Evolutionary conservation across 2,329 filamentous ascomycete genomes (phyloP), one percentile per base, ranked within the genome.

Genomic region (Claviceps africana): DNA sequence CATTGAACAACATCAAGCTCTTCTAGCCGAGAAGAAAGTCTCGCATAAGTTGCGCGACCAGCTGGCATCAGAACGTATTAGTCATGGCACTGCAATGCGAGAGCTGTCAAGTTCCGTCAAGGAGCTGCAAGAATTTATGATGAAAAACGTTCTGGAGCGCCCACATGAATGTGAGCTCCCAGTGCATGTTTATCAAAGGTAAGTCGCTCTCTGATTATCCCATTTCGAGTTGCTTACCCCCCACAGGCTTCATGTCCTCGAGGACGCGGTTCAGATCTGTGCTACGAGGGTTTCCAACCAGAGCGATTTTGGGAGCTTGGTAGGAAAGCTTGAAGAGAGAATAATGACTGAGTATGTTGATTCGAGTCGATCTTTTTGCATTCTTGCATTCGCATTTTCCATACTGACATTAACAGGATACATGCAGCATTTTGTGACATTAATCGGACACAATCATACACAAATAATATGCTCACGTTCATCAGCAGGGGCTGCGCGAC

Each of bases 1-100:
- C 15, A 33, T 57, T 17, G 51, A 56, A 28, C 59, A 63, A 37
- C 54, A 62, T 31, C 51, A 45, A 42, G 51, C 42, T 51, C 51
- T 53, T 39, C 7, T 25, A 22, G 11, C 44, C 22, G 53, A 53
- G 37, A 55, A 42, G 25, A 19, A 45, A 21, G 22, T 48, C 10
- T 53, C 44, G 4, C 39, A 50, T 17, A 25, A 35, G 11, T 25
- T 55, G 17, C 42, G 47, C 9, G 6, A 15, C 8, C 51, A 50
- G 44, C 44, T 55, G 4, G 45, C 47, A 8, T 45, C 47, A 5
- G 22, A 44, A 17, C 22, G 37, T 15, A 31, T 28, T 21, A 37
- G 22, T 28, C 25, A 53, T 35, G 21, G 25, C n/a, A 3, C 9
- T 22, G 44, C 31, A 4, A 47, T 50, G 33, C 30, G 25, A 30